These are phyloP conservation scores for Lentinula detonsa DNA, from an alignment of 768 basidiomycete genomes.

Conservation along the genomic window DNA sequence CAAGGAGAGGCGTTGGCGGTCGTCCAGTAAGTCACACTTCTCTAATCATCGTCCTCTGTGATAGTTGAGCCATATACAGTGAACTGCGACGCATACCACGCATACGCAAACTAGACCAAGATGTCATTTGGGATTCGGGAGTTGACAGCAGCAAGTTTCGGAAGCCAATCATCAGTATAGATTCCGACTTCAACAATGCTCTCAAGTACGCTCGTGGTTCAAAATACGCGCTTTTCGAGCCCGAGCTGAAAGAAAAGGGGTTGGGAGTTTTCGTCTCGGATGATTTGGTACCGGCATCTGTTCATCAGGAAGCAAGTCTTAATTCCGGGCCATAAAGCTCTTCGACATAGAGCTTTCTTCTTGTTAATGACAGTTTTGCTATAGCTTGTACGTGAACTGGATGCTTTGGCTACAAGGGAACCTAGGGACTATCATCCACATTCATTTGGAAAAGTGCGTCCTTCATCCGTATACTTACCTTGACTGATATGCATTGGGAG, in stretches of 20 bases:
- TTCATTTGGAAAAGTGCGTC: constrained; percentile 9
- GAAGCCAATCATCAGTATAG: not conserved
- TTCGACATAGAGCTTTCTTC: not conserved
- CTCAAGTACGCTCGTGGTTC: not conserved
- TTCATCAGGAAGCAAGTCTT: constrained; percentile 9
- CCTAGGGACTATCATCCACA: constrained; percentile 14
- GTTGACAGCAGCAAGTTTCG: not conserved
- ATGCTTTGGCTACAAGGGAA: constrained; percentile 9
- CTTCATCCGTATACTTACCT: not conserved
- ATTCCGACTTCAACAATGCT: not conserved
- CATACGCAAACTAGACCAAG: not conserved
- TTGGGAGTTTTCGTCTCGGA: constrained; percentile 5
- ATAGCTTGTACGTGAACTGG: constrained; percentile 10
- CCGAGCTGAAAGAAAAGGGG: not conserved
- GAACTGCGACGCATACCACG: not conserved
- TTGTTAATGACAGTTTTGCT: not conserved
- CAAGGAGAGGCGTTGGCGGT: not conserved
- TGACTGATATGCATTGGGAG: not conserved
- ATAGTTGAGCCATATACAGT: not conserved
- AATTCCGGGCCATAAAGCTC: not conserved
- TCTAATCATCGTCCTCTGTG: not conserved
- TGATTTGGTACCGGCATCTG: constrained; percentile 8
- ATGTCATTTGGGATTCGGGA: not conserved
- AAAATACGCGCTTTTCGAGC: not conserved
- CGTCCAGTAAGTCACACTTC: not conserved